These are phyloP conservation scores for Syncephalastrum racemosum DNA, from an alignment of 371 early-diverging fungal genomes.

Conservation along the genomic window DNA sequence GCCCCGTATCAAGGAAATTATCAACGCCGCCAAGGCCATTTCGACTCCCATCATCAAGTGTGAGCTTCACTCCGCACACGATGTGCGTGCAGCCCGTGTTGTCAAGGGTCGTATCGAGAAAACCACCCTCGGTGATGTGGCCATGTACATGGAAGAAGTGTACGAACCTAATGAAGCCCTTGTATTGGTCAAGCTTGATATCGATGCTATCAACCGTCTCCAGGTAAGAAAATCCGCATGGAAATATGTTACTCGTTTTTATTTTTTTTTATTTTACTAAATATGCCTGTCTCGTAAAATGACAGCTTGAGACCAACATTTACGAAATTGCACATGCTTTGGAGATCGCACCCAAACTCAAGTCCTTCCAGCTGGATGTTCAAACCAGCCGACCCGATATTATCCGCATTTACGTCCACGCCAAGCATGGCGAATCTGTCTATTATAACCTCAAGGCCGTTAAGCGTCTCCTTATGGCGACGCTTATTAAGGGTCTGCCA, in stretches of 20 bases:
- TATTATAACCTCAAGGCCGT: conserved; percentile 81
- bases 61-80: conserved; percentile 64
- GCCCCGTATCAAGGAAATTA: conserved; percentile 98
- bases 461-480: conserved; percentile 62
- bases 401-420: conserved; percentile 71
- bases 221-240: conserved; percentile 35
- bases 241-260: background rate
- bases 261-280: background rate
- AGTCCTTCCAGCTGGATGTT: conserved; percentile 76
- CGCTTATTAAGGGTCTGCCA: conserved; percentile 67
- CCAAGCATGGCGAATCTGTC: conserved; percentile 66
- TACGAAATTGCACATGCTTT: conserved; percentile 80
- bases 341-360: conserved; percentile 79
- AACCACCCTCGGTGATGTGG: conserved; percentile 86
- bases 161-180: conserved; percentile 75
- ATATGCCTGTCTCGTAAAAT: background rate
- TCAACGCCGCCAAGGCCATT: conserved; percentile 90
- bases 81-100: conserved; percentile 83
- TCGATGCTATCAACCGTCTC: conserved; percentile 75
- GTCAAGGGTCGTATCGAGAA: conserved; percentile 95
- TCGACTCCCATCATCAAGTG: conserved; percentile 95
- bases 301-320: conserved; percentile 83
- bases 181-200: conserved; percentile 79
- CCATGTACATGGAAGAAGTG: conserved; percentile 91
- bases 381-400: conserved; percentile 71